Evolutionary conservation across 805 yeast genomes (phyloP).

Genomic region (Ogataea trehaloabstinens): DNA sequence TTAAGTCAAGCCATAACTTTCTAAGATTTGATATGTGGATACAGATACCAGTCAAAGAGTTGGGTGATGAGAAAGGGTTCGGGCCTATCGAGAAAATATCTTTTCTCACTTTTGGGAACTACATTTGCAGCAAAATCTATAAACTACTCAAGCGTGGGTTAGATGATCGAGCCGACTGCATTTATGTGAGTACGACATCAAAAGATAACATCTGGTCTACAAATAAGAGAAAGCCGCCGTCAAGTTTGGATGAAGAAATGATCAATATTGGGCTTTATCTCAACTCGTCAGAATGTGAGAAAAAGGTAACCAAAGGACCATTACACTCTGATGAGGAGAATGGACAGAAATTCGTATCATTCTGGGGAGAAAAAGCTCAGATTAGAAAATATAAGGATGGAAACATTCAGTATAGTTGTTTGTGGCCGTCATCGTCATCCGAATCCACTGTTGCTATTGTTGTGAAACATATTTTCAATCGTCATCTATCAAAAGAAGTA

Average conservation of each 20-base stretch:
- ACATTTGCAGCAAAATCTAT: slow-evolving; percentile 57
- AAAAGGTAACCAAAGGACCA: slow-evolving; percentile 86
- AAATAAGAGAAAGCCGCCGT: slow-evolving; percentile 52
- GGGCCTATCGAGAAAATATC: slow-evolving; percentile 72
- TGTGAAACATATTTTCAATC: slow-evolving; percentile 56
- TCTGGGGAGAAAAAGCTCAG: slow-evolving; percentile 89
- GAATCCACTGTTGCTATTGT: slow-evolving; percentile 68
- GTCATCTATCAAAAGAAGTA: slow-evolving; percentile 53
- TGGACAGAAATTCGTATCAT: slow-evolving; percentile 66
- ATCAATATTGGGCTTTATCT: slow-evolving; percentile 63
- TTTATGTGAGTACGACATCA: slow-evolving; percentile 30
- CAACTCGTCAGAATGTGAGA: slow-evolving; percentile 72
- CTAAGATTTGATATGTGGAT: slow-evolving; percentile 68
- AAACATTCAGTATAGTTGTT: slow-evolving; percentile 82
- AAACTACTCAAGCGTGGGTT: slow-evolving; percentile 56
- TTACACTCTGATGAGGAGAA: slow-evolving; percentile 54
- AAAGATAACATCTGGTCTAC: slow-evolving; percentile 35
- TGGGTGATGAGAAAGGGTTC: slow-evolving; percentile 42
- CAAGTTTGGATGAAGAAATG: slow-evolving; percentile 26
- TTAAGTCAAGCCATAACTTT: slow-evolving; percentile 49
- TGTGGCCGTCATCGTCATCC: slow-evolving; percentile 63
- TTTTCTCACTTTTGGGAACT: slow-evolving; percentile 67
- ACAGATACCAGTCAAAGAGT: slow-evolving; percentile 46
- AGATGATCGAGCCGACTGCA: slow-evolving; percentile 45
- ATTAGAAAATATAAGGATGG: slow-evolving; percentile 93